Evolutionary conservation across 768 basidiomycete species (phyloP).

Genomic region (Mycena haematopus): DNA sequence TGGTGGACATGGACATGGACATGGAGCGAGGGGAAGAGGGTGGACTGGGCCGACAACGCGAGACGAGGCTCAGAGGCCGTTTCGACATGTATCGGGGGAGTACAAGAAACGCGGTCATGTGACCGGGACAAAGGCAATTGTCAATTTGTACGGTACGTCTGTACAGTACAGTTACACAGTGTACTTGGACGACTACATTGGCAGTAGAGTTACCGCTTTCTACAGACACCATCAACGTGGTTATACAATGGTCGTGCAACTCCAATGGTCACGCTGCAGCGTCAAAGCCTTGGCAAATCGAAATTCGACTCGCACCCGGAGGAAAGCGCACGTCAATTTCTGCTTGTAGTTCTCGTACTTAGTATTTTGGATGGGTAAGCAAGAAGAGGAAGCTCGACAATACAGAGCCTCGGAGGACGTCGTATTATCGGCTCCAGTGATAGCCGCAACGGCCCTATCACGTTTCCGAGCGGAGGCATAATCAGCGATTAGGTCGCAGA

Average conservation of each 20-base stretch:
- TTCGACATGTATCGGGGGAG: slow-evolving; percentile 9
- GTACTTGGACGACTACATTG: no score
- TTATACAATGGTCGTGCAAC: no score
- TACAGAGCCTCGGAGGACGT: no score
- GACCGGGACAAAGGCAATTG: no score
- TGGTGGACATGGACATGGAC: slow-evolving; percentile 8
- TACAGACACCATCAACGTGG: no score
- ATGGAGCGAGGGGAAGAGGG: slow-evolving; percentile 10
- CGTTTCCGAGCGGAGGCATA: slow-evolving; percentile 40
- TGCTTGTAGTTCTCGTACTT: slow-evolving; percentile 39
- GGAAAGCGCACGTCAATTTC: slow-evolving; percentile 40
- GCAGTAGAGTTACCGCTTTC: no score
- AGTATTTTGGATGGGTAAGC: slow-evolving; percentile 36
- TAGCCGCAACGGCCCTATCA: slow-evolving; percentile 46
- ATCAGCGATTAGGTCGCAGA: not conserved
- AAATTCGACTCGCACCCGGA: no score
- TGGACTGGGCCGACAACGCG: slow-evolving; percentile 9
- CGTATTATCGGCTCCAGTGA: slow-evolving; percentile 51
- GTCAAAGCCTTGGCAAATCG: no score
- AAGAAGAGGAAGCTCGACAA: slow-evolving; percentile 41
- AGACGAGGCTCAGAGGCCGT: slow-evolving; percentile 1
- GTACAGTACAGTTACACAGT: no score
- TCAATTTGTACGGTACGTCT: no score
- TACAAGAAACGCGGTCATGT: not conserved
- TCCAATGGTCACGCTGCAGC: no score